These are phyloP conservation scores for Rhodosporidiobolus sp. DNA, from an alignment of 768 basidiomycete genomes.

Conservation along the genomic window DNA sequence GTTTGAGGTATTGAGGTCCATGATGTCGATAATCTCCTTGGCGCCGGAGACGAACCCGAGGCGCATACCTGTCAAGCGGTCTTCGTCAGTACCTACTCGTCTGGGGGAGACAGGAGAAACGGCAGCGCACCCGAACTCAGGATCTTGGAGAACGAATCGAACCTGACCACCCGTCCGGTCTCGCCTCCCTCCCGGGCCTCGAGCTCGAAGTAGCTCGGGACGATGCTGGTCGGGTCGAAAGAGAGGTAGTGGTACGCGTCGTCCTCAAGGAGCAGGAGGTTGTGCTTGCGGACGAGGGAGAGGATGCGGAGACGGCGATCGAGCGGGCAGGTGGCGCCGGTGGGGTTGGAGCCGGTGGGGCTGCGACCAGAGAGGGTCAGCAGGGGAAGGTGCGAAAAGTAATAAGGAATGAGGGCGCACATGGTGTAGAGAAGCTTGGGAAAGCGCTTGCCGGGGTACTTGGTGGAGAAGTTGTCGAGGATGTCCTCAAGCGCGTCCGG, in stretches of 20 bases:
- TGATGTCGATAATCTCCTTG: constrained; percentile 61
- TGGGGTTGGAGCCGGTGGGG: constrained; percentile 75
- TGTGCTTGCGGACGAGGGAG: constrained; percentile 65
- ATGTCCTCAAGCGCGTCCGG: constrained; percentile 61
- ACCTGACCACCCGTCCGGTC: constrained; percentile 75
- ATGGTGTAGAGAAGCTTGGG: constrained; percentile 81
- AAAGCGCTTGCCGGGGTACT: constrained; percentile 61
- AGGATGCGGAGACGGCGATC: constrained; percentile 63
- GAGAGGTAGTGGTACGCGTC: constrained; percentile 59
- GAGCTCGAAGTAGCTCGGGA: constrained; percentile 72
- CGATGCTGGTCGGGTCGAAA: constrained; percentile 63
- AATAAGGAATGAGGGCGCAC: constrained; percentile 2
- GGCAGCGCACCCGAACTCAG: constrained; percentile 50
- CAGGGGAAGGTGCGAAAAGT: background rate
- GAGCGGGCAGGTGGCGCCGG: constrained; percentile 70
- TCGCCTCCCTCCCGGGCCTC: constrained; percentile 63
- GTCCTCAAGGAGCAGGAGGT: constrained; percentile 79
- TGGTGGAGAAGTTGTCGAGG: constrained; percentile 63
- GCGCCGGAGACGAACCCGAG: constrained; percentile 81
- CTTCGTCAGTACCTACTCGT: too few species aligned
- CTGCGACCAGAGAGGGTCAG: constrained; percentile 29
- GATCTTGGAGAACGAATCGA: constrained; percentile 86
- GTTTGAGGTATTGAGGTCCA: constrained; percentile 66
- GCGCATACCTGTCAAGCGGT: constrained; percentile 66
- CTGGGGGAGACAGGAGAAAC: constrained; percentile 25